Conservation (phyloP, 2,329 filamentous ascomycete species). For the Paraphaeosphaeria sporulosa region DNA sequence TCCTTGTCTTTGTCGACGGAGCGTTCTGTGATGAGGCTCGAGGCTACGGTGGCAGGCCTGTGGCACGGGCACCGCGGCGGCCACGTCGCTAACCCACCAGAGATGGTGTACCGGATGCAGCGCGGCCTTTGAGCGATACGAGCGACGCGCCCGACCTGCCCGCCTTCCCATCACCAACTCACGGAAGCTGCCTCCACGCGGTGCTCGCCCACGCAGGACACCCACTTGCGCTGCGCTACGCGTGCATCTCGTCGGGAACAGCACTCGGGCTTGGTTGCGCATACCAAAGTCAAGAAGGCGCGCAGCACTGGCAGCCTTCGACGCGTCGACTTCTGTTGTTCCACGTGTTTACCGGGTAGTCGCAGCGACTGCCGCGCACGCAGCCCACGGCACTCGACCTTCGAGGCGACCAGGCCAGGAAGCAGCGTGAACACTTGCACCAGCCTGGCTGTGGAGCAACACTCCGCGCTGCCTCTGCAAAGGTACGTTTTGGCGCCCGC, state of each 20-base stretch:
- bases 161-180: constrained; percentile 20
- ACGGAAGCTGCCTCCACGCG: constrained; percentile 21
- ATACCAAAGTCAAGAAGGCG: constrained; percentile 11
- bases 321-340: constrained; percentile 34
- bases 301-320: constrained; percentile 23
- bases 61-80: not conserved
- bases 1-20: not conserved
- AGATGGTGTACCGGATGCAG: not conserved
- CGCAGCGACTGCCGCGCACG: constrained; percentile 18
- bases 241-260: constrained; percentile 21
- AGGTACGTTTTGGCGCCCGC: not conserved
- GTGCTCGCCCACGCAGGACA: constrained; percentile 6
- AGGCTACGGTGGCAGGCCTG: not conserved
- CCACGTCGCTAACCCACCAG: not conserved
- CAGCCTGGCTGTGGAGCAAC: not conserved
- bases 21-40: not conserved
- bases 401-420: constrained; percentile 20
- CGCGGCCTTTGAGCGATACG: not conserved
- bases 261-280: constrained; percentile 14
- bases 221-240: constrained; percentile 22
- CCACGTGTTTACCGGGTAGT: constrained; percentile 36
- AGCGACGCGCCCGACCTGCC: constrained; percentile 17
- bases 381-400: constrained; percentile 17
- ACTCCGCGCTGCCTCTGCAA: not conserved
- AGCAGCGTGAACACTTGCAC: constrained; percentile 7